Conservation (phyloP, 164 flowering plant species). For the Vitis riparia region DNA sequence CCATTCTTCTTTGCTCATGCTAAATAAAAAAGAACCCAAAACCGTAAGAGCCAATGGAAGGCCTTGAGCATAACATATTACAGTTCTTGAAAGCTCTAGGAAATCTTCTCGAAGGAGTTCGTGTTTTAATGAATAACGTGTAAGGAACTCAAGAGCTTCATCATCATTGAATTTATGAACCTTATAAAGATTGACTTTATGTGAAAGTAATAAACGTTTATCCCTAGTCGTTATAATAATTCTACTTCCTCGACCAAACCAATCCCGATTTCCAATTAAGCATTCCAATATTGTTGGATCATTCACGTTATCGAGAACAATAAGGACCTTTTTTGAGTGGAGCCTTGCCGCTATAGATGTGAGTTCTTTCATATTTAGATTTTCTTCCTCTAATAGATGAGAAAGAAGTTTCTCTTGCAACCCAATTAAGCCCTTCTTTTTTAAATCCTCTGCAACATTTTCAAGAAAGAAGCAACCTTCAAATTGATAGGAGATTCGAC, state of each 20-base stretch:
- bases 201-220: not conserved
- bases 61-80: not conserved
- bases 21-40: conserved; percentile 1
- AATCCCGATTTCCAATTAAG: not conserved
- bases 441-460: too few species aligned
- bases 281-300: not conserved
- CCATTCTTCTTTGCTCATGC: not conserved
- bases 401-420: too few species aligned
- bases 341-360: too few species aligned
- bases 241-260: conserved; percentile 11
- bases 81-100: not conserved
- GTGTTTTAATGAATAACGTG: not conserved
- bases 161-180: not conserved
- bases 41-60: not conserved
- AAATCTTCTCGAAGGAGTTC: conserved; percentile 5
- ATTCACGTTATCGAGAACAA: not conserved
- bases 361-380: too few species aligned
- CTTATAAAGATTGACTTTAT: not conserved
- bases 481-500: too few species aligned
- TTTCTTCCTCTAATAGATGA: too few species aligned
- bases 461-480: too few species aligned
- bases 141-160: too few species aligned
- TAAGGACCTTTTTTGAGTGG: not conserved
- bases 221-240: not conserved
- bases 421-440: too few species aligned